phyloP scores from a whole-genome alignment of 2,329 filamentous ascomycete species.

The Clarireedia hainanense region DNA sequence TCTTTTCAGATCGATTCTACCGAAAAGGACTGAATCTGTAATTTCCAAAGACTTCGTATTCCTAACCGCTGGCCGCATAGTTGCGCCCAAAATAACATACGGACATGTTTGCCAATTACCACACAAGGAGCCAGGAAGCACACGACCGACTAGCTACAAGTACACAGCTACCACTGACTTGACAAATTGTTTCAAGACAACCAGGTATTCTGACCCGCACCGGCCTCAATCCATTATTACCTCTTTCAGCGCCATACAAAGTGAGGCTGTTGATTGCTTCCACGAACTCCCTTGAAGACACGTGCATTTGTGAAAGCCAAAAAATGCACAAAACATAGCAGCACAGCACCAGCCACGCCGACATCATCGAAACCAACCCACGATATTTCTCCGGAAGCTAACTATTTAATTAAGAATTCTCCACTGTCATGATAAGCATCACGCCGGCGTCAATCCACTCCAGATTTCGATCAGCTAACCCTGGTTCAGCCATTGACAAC shows the following conservation, averaged over 20 bases:
- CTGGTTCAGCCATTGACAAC: not conserved
- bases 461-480: not conserved
- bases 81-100: not conserved
- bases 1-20: not conserved
- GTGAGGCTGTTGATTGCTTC: not conserved
- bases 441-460: conserved; percentile 3
- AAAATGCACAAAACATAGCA: not conserved
- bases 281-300: conserved; percentile 1
- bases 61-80: conserved; percentile 2
- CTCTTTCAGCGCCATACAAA: not conserved
- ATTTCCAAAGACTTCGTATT: not conserved
- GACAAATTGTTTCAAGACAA: conserved; percentile 6
- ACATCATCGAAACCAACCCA: not conserved
- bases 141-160: not conserved
- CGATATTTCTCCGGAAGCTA: conserved; percentile 8
- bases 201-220: not conserved
- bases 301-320: not conserved
- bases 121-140: not conserved
- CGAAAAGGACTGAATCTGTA: not conserved
- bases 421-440: conserved; percentile 6
- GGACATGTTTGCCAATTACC: not conserved
- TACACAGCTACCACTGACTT: not conserved
- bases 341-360: conserved; percentile 1
- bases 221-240: not conserved
- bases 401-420: not conserved